phyloP scores from a whole-genome alignment of 2,329 filamentous ascomycete genomes.

The Xylaria sp. region DNA sequence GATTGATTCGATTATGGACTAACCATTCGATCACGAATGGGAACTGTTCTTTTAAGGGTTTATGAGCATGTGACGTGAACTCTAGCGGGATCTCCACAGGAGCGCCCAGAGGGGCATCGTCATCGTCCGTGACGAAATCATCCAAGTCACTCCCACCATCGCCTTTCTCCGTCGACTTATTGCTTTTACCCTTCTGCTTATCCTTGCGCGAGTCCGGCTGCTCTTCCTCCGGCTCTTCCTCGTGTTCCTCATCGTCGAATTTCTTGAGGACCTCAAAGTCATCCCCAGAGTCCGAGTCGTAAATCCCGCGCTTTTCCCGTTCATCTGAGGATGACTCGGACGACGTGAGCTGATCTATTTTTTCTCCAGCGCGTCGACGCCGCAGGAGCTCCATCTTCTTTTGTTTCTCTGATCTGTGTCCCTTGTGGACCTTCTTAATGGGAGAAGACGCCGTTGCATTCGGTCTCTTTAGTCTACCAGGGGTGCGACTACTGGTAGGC shows the following conservation, averaged over 20 bases:
- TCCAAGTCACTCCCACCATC: constrained; percentile 55
- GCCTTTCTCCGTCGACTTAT: constrained; percentile 39
- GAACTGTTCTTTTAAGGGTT: constrained; percentile 78
- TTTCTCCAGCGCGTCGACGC: constrained; percentile 41
- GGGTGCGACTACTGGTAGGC: constrained; percentile 19
- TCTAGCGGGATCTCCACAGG: constrained; percentile 72
- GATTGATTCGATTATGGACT: constrained; percentile 81
- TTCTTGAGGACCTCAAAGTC: constrained; percentile 48
- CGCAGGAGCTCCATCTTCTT: constrained; percentile 41
- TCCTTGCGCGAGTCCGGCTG: constrained; percentile 37
- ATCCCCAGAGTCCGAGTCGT: constrained; percentile 50
- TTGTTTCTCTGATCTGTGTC: constrained; percentile 39
- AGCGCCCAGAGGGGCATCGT: constrained; percentile 66
- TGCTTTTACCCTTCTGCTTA: constrained; percentile 34
- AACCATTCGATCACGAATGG: constrained; percentile 82
- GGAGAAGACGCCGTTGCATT: constrained; percentile 27
- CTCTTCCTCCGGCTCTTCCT: constrained; percentile 37
- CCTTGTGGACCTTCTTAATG: constrained; percentile 36
- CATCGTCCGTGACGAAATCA: constrained; percentile 75
- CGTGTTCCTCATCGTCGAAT: constrained; percentile 51
- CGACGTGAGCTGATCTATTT: constrained; percentile 33
- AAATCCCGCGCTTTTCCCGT: constrained; percentile 57
- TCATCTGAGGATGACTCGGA: constrained; percentile 57
- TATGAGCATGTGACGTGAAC: constrained; percentile 73
- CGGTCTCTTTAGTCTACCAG: constrained; percentile 31